phyloP scores from a whole-genome alignment of 2,329 filamentous ascomycete species.

The Juglanconis oblonga region DNA sequence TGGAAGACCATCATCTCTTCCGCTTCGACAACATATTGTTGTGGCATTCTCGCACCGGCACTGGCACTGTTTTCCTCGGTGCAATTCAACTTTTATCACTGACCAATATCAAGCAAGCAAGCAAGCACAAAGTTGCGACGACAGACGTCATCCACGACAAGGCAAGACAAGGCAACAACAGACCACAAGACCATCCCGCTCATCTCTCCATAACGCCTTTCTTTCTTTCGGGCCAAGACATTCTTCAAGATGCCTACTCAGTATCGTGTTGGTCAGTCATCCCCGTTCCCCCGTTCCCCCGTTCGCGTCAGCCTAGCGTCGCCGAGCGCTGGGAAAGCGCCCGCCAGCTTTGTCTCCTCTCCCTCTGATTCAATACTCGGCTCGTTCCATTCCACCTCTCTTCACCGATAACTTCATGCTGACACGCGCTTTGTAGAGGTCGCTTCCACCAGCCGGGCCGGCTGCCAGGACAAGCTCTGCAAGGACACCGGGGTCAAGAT shows the following conservation, averaged over 20 bases:
- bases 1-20: too few relatives aligned
- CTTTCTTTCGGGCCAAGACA: not conserved
- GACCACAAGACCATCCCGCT: too few relatives aligned
- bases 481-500: constrained; percentile 70
- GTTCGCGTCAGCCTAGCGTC: not conserved
- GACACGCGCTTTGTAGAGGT: constrained; percentile 55
- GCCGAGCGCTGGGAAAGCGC: not conserved
- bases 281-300: not conserved
- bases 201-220: not conserved
- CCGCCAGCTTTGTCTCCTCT: not conserved
- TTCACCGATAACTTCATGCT: not conserved
- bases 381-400: not conserved
- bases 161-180: too few relatives aligned
- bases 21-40: too few relatives aligned
- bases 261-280: constrained; percentile 45
- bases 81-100: not conserved
- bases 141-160: not conserved
- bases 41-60: too few relatives aligned
- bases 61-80: too few relatives aligned
- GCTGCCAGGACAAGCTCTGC: constrained; percentile 71
- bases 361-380: not conserved
- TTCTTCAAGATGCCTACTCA: constrained; percentile 36
- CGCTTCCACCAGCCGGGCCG: constrained; percentile 67
- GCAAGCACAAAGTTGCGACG: not conserved
- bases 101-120: not conserved